Percentiles rank a stretch among this genome's conserved stretches.
phyloP scores from a whole-genome alignment of 441 rosid species.

The Mallotus repandus region DNA sequence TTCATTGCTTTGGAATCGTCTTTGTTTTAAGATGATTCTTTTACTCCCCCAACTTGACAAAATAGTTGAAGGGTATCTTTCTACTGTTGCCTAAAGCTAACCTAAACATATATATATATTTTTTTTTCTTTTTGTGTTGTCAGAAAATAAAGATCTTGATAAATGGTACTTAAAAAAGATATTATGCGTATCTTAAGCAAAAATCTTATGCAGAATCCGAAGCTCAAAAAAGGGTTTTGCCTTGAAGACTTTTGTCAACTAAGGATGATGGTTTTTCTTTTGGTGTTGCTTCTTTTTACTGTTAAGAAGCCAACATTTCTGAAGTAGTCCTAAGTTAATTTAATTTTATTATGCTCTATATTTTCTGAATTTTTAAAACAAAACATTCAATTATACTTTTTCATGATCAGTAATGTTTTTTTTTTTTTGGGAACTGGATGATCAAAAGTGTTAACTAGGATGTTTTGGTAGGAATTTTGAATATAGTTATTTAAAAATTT shows the following conservation, averaged over 20 bases:
- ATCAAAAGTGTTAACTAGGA: no score
- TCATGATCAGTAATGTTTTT: no score
- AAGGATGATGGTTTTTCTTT: not conserved
- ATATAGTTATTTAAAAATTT: no score
- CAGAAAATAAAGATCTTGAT: not conserved
- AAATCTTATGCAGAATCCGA: not conserved
- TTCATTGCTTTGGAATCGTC: not conserved
- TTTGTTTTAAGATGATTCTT: not conserved
- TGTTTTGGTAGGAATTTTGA: no score
- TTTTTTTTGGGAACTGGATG: no score
- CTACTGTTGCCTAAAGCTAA: not conserved
- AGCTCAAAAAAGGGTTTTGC: not conserved
- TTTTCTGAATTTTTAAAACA: no score
- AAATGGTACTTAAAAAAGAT: not conserved
- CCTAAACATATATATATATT: not conserved
- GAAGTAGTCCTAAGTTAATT: no score
- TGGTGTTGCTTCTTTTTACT: not conserved
- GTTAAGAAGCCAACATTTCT: no score
- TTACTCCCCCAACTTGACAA: not conserved
- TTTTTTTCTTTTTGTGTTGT: not conserved
- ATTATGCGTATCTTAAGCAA: not conserved
- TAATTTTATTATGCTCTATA: no score
- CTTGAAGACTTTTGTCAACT: no score
- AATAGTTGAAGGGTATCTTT: not conserved
- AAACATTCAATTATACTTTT: no score